Percentiles rank a stretch among this genome's conserved stretches.
phyloP scores from a whole-genome alignment of 192 early-diverging fungal genomes.

The Rhizoclosmatium globosum region DNA sequence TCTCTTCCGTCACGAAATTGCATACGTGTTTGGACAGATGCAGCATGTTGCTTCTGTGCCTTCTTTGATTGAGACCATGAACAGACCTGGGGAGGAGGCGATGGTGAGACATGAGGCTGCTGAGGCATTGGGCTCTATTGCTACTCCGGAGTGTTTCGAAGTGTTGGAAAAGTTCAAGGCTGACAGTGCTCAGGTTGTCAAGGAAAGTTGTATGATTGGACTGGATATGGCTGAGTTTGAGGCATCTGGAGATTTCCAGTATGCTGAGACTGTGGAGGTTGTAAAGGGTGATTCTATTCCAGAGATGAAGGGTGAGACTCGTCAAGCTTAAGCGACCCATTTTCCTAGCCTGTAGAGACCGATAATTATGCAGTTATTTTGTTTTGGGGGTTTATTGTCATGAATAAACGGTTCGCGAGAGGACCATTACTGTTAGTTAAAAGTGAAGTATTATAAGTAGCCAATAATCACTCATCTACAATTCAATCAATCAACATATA shows the following conservation, averaged over 20 bases:
- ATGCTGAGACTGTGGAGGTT: constrained; percentile 58
- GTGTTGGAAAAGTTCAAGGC: constrained; percentile 75
- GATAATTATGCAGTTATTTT: no score
- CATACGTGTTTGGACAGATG: constrained; percentile 98
- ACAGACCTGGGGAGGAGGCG: constrained; percentile 75
- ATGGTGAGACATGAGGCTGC: constrained; percentile 99
- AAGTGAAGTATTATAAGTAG: no score
- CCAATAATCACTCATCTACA: no score
- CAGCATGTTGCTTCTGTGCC: constrained; percentile 92
- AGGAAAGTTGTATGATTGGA: constrained; percentile 91
- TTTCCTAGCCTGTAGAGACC: no score
- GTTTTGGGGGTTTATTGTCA: no score
- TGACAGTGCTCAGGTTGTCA: constrained; percentile 84
- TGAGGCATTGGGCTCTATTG: constrained; percentile 96
- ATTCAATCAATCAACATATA: no score
- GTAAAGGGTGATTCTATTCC: not conserved
- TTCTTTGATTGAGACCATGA: constrained; percentile 78
- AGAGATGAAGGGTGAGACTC: not conserved
- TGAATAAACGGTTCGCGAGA: no score
- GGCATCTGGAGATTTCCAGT: constrained; percentile 86
- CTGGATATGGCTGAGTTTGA: constrained; percentile 97
- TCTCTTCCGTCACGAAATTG: constrained; percentile 92
- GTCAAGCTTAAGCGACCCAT: not conserved
- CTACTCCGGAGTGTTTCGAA: constrained; percentile 82
- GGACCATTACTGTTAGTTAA: no score